Evolutionary conservation across 176 grass and related monocot genomes (phyloP).

Genomic region (Bothriochloa decipiens): DNA sequence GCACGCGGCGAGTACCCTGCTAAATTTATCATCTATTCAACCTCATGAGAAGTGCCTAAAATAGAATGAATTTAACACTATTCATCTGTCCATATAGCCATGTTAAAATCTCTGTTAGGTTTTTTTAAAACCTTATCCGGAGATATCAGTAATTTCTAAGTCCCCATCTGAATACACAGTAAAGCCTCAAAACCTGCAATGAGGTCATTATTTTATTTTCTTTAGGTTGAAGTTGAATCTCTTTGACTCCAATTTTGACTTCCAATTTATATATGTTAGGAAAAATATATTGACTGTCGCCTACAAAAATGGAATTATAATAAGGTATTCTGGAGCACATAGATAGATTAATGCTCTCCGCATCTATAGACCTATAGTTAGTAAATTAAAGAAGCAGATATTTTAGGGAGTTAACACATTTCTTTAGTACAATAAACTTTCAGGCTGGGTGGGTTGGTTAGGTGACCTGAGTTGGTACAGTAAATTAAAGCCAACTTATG

Average conservation of each 20-base stretch:
- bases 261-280: constrained; percentile 8
- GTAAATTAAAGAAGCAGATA: neutral
- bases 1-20: too few relatives aligned
- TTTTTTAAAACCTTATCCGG: constrained; percentile 11
- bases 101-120: constrained; percentile 7
- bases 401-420: constrained; percentile 5
- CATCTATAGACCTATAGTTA: neutral
- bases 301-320: neutral
- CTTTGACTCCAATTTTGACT: constrained; percentile 12
- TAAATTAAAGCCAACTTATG: too few relatives aligned
- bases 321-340: constrained; percentile 19
- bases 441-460: too few relatives aligned
- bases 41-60: constrained; percentile 19
- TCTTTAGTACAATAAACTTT: too few relatives aligned
- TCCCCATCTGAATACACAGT: constrained; percentile 7
- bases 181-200: constrained; percentile 29
- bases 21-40: constrained; percentile 14
- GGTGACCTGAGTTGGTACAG: too few relatives aligned
- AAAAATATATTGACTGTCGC: neutral
- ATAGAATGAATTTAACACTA: neutral
- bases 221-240: constrained; percentile 18
- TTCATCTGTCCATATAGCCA: neutral
- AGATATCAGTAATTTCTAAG: neutral
- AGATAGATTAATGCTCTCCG: neutral
- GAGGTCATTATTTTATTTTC: constrained; percentile 14